These are phyloP conservation scores for Pezicula carpinea DNA, from an alignment of 2,329 filamentous ascomycete genomes.

Conservation along the genomic window DNA sequence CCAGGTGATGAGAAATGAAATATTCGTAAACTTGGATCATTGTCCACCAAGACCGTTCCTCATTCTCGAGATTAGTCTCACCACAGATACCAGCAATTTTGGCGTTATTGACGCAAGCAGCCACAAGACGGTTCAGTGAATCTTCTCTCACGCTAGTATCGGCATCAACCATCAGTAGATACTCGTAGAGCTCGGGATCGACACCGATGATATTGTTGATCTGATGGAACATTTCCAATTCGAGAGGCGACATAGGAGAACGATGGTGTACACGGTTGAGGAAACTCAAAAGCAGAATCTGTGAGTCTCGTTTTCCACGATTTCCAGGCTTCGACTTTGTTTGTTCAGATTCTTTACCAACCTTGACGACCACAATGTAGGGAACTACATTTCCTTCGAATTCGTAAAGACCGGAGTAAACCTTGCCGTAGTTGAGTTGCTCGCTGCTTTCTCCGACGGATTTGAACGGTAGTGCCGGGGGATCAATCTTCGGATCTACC, in stretches of 20 bases:
- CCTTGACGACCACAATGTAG: constrained; percentile 92
- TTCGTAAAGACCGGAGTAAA: constrained; percentile 97
- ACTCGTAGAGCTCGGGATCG: constrained; percentile 95
- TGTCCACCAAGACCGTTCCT: constrained; percentile 94
- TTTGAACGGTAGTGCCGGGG: constrained; percentile 89
- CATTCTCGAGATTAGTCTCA: constrained; percentile 93
- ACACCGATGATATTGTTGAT: constrained; percentile 99
- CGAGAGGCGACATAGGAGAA: constrained; percentile 88
- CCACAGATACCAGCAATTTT: constrained; percentile 98
- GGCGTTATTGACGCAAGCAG: constrained; percentile 86
- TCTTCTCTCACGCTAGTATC: constrained; percentile 94
- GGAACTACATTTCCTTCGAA: constrained; percentile 97
- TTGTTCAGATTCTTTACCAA: constrained; percentile 95
- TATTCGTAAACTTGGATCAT: constrained; percentile 99
- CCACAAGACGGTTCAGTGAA: constrained; percentile 85
- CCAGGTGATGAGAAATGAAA: constrained; percentile 95
- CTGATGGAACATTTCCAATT: constrained; percentile 98
- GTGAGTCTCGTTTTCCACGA: constrained; percentile 96
- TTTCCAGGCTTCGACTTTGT: constrained; percentile 90
- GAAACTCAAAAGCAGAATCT: constrained; percentile 94
- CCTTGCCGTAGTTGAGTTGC: constrained; percentile 96
- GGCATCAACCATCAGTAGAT: constrained; percentile 94
- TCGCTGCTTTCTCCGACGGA: constrained; percentile 84
- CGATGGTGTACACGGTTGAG: constrained; percentile 96
- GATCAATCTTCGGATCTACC: constrained; percentile 94